Evolutionary conservation across 2,329 filamentous ascomycete genomes (phyloP), one percentile per base, ranked within the genome.

Genomic region (Hypoxylon sp.): DNA sequence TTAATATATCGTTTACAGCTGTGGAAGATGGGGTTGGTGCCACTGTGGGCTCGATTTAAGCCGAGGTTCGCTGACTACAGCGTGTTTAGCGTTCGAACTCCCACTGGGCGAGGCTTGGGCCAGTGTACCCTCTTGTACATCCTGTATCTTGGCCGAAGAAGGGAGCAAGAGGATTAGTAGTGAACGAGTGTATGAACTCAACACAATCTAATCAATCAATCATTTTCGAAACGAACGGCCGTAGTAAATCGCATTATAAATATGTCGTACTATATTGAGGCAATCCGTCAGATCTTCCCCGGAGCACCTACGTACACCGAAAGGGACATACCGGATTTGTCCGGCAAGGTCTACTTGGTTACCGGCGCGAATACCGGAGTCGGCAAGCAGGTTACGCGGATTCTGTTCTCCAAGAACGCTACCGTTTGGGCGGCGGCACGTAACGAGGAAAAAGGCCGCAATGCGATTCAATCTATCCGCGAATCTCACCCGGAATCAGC

Each of bases 311-410:
- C 39, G 0, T 75, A 68, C 50, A 74, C 73, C 1, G 72, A 74
- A 51, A 42, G 70, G 37, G 62, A 73, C 29, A 71, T 75, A 0
- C 35, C 67, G 31, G 70, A 74, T 56, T 62, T 74, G n/a, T 27
- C 24, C 5, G 15, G 58, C 11, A 65, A 75, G 60, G 72, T 75
- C 46, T 74, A 69, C 48, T 15, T 75, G 3, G 73, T 76, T 27
- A 75, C 74, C 17, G 74, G 72, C n/a, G 71, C 70, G 17, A 76
- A 76, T 46, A 74, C 71, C 6, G 74, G 73, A 4, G 64, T 75
- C 19, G 71, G 73, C 3, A 73, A 71, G 59, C 71, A 74, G 44
- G 64, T 71, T 2, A 64, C 73, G 5, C 71, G 54, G 24, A 67
- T 72, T 3, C 57, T 75, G 8, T 75, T 72, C 61, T 70, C 71